phyloP scores from a whole-genome alignment of 768 basidiomycete species.

The Podaxis sp. region DNA sequence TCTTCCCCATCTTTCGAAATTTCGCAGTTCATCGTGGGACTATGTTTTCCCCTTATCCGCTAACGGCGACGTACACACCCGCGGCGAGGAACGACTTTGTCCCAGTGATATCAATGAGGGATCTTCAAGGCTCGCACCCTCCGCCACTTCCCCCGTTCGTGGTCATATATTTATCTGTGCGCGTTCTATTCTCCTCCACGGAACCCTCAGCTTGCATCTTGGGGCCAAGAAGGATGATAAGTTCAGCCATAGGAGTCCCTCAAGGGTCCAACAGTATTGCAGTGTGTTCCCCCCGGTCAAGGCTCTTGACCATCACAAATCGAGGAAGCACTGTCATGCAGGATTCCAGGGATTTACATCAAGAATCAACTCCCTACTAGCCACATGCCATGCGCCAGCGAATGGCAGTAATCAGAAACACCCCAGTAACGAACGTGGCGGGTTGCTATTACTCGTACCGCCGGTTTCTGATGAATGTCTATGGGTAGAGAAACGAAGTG shows the following conservation, averaged over 20 bases:
- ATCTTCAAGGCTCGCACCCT: background rate
- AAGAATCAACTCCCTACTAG: background rate
- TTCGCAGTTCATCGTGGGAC: background rate
- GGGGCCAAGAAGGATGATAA: background rate
- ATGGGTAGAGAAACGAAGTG: background rate
- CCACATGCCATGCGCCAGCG: background rate
- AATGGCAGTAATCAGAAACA: background rate
- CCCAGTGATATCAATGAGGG: background rate
- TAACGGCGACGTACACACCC: background rate
- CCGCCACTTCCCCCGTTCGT: background rate
- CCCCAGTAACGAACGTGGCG: background rate
- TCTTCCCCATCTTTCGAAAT: background rate
- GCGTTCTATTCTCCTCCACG: background rate
- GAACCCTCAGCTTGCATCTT: background rate
- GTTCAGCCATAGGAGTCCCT: background rate
- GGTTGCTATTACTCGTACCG: background rate
- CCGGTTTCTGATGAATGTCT: constrained; percentile 10
- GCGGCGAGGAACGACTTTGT: background rate
- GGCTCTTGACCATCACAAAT: background rate
- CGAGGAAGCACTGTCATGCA: background rate
- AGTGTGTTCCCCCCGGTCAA: background rate
- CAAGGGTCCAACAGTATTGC: background rate
- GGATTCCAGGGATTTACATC: constrained; percentile 10
- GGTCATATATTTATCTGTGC: background rate
- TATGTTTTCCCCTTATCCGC: background rate